Evolutionary conservation across 441 rosid genomes (phyloP), one percentile per base, ranked within the genome.

Genomic region (Aleurites moluccanus): DNA sequence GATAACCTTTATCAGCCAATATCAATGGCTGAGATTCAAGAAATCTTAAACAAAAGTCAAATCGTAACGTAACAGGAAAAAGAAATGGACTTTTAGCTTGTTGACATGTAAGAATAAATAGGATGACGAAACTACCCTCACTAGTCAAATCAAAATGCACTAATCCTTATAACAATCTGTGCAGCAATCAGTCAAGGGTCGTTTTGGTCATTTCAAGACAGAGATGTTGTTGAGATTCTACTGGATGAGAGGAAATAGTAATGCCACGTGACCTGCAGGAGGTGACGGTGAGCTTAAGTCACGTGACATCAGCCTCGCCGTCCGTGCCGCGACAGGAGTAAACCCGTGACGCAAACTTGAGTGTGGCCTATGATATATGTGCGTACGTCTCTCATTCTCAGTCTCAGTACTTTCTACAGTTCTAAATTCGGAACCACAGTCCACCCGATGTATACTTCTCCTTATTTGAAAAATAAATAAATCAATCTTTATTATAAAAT

Each of bases 241-340:
- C 66, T 18, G 53, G 67, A 0, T 1, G 38, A 15, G 15, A 44
- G 35, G 42, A 60, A 27, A n/a, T 16, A 56, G 53, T 15, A 30
- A 15, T 61, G 64, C 68, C 86, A 76, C 78, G 82, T 80, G 76
- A 72, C 66, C 53, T 52, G 45, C 64, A 68, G 64, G 38, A 15
- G 8, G 27, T 68, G 84, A 72, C 74, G 76, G 67, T 44, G 33
- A 21, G 63, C 65, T 57, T 18, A 23, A 50, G 53, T 81, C 78
- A 79, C 68, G 73, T 81, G 81, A 81, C 80, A 61, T 79, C 84
- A 79, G 56, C 77, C 75, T 75, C 49, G 30, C 50, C 52, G 27
- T 64, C 11, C 65, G 64, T 45, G 42, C 45, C 33, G n/a, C 1
- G 3, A 16, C 28, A 4, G 5, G 38, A 38, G 8, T 6, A 35